phyloP scores from a whole-genome alignment of 2,329 filamentous ascomycete species.

The Mariannaea sp. region DNA sequence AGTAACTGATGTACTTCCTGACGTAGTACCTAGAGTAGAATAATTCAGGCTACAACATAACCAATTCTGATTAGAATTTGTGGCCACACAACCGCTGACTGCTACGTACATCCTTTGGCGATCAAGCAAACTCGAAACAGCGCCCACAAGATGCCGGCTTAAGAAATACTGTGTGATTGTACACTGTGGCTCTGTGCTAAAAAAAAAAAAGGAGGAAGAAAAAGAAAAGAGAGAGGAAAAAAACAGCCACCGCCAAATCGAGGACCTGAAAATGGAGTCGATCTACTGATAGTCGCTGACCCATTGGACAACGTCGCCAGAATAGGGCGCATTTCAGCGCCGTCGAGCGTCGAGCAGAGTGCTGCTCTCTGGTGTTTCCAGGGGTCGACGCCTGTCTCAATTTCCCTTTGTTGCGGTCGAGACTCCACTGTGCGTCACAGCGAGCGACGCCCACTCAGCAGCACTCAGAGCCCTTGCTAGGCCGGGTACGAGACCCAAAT shows the following conservation, averaged over 20 bases:
- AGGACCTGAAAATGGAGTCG: constrained; percentile 17
- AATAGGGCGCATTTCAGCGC: constrained; percentile 6
- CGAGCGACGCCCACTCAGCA: constrained; percentile 4
- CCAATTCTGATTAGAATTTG: neutral
- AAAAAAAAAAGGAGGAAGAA: too few species aligned
- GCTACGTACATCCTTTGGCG: constrained; percentile 14
- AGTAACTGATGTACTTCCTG: too few species aligned
- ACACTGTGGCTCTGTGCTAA: too few species aligned
- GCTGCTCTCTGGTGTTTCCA: constrained; percentile 5
- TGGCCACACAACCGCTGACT: constrained; percentile 22
- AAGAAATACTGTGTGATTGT: too few species aligned
- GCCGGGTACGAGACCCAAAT: constrained; percentile 17
- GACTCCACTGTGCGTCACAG: constrained; percentile 28
- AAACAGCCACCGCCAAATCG: constrained; percentile 27
- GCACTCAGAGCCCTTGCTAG: constrained; percentile 1
- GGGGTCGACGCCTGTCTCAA: constrained; percentile 35
- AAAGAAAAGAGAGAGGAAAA: neutral
- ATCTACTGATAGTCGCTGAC: constrained; percentile 17
- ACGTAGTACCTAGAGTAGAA: too few species aligned
- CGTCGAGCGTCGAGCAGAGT: neutral
- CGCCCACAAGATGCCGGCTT: too few species aligned
- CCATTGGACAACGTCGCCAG: constrained; percentile 28
- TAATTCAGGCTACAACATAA: neutral
- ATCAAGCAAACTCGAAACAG: constrained; percentile 15
- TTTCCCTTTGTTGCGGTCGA: constrained; percentile 30